These are phyloP conservation scores for Henningerozyma blattae DNA, from an alignment of 805 yeast genomes.

Conservation along the genomic window DNA sequence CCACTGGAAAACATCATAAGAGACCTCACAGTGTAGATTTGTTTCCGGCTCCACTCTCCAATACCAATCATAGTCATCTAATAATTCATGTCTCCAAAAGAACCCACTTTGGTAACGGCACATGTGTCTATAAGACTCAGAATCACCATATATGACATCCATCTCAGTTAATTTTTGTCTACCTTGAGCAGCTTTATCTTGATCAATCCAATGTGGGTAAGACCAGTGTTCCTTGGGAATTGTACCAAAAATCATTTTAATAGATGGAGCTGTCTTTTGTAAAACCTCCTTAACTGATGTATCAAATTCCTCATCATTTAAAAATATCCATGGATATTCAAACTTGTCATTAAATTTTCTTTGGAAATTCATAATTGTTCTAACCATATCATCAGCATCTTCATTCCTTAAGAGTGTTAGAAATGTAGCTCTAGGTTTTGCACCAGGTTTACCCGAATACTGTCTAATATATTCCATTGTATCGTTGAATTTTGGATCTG, in stretches of 20 bases:
- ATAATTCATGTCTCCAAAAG: slow-evolving; percentile 59
- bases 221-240: slow-evolving; percentile 83
- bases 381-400: slow-evolving; percentile 46
- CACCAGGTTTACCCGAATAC: slow-evolving; percentile 7
- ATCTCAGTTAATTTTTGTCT: slow-evolving; percentile 37
- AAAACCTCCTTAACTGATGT: slow-evolving; percentile 55
- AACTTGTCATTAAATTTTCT: slow-evolving; percentile 65
- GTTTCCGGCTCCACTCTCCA: slow-evolving; percentile 91
- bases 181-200: slow-evolving; percentile 49
- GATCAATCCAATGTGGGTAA: slow-evolving; percentile 70
- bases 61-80: slow-evolving; percentile 67
- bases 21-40: slow-evolving; percentile 61
- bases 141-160: slow-evolving; percentile 67
- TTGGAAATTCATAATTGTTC: slow-evolving; percentile 59
- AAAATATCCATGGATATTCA: slow-evolving; percentile 86
- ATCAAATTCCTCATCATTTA: slow-evolving; percentile 68
- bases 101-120: slow-evolving; percentile 81
- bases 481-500: neutral
- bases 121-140: slow-evolving; percentile 79
- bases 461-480: neutral
- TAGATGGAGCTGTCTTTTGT: slow-evolving; percentile 39
- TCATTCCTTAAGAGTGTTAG: slow-evolving; percentile 59
- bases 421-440: slow-evolving; percentile 23
- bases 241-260: slow-evolving; percentile 57
- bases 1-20: slow-evolving; percentile 66